These are phyloP conservation scores for Colletotrichum sp. DNA, from an alignment of 2,329 filamentous ascomycete genomes.

Conservation along the genomic window DNA sequence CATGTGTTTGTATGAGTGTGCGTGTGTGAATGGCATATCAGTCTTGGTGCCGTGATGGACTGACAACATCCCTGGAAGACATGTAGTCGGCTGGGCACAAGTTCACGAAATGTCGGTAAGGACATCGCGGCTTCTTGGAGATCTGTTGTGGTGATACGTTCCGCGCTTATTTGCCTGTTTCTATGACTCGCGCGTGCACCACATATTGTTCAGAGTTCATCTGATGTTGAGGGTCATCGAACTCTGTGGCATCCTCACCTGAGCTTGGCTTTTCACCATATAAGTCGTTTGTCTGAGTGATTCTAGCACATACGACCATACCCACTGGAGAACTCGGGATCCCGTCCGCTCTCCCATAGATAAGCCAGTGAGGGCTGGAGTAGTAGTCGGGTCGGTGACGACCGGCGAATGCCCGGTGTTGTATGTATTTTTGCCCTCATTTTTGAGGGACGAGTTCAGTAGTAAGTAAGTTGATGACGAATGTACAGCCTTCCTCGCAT, in stretches of 20 bases:
- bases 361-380: no score
- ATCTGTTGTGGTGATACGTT: background rate
- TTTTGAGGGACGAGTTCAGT: background rate
- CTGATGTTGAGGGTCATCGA: background rate
- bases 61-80: background rate
- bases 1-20: background rate
- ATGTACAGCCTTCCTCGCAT: background rate
- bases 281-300: accelerated
- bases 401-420: no score
- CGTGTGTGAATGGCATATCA: background rate
- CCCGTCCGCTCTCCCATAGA: background rate
- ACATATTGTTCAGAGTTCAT: background rate
- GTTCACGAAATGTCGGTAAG: background rate
- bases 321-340: background rate
- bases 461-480: background rate
- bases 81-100: background rate
- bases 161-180: background rate
- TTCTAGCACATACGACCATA: background rate
- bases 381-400: no score
- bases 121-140: background rate
- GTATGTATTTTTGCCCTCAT: no score
- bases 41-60: background rate
- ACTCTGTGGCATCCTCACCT: background rate
- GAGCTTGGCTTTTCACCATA: background rate
- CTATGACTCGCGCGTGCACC: background rate